Evolutionary conservation across 2,329 filamentous ascomycete genomes (phyloP), one percentile per base, ranked within the genome.

Genomic region (Drechslera avenae): DNA sequence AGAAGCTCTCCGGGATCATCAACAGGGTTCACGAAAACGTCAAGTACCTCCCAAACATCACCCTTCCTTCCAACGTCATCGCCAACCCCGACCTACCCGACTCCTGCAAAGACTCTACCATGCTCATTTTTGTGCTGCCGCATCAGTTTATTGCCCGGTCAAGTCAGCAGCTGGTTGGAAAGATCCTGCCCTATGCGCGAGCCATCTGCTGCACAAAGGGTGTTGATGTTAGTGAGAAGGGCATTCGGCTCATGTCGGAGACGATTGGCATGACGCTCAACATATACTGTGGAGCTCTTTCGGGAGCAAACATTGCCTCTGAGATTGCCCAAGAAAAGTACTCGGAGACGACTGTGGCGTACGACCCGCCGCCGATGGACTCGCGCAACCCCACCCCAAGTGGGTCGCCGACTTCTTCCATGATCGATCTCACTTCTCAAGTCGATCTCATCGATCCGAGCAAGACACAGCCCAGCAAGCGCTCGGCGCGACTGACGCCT

Each of bases 151-250:
- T 99, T 69, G 84, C 84, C 70, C 88, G 88, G 57, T 89, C 92
- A 54, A 96, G 92, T 78, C 83, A 88, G 58, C 86, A 91, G 72
- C 81, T 99, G 56, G 83, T 88, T 68, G 94, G 93, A 54, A 87
- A 96, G 66, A 95, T 97, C 59, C 77, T 97, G 23, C 94, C 94
- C 5, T 97, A 86, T 67, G 93, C 94, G 19, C 86, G 95, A 57
- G 94, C 91, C 52, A 91, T 99, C 69, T 96, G 91, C 71, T 99
- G 94, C 76, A 97, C 97, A 78, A 99, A 99, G 81, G 94, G 94
- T 63, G 92, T 99, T 55, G 89, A 96, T 63, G 94, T 99, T 28
- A 87, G 89, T 3, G 89, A 93, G 66, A 86, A 90, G 42, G 90
- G 89, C 47, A 86, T 97, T 63, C 87, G 86, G 66, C 83, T 99